These are phyloP conservation scores for Aristolochia contorta DNA, from an alignment of 164 flowering plant genomes.

Conservation along the genomic window DNA sequence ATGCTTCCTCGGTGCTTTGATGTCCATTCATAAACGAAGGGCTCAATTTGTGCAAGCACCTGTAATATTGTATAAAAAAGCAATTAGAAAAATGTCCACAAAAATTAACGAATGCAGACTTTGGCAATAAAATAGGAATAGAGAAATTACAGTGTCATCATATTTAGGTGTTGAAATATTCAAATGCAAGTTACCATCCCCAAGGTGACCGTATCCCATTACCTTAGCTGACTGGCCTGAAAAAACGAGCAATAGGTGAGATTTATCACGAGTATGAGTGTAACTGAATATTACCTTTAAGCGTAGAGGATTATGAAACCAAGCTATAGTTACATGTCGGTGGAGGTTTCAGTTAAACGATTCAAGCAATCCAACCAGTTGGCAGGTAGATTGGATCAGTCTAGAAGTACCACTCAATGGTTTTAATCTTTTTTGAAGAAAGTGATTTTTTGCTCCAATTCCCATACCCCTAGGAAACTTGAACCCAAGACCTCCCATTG, in stretches of 20 bases:
- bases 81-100: background rate
- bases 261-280: too few relatives aligned
- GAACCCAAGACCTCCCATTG: too few relatives aligned
- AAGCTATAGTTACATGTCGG: too few relatives aligned
- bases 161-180: conserved; percentile 70
- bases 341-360: too few relatives aligned
- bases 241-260: background rate
- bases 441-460: too few relatives aligned
- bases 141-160: conserved; percentile 56
- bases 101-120: background rate
- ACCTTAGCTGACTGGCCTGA: conserved; percentile 70
- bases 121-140: background rate
- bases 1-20: conserved; percentile 82
- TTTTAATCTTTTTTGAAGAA: too few relatives aligned
- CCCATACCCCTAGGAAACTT: too few relatives aligned
- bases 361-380: too few relatives aligned
- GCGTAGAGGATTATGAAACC: too few relatives aligned
- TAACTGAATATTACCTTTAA: too few relatives aligned
- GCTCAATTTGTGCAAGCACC: conserved; percentile 79
- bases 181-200: conserved; percentile 94
- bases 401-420: too few relatives aligned
- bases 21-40: conserved; percentile 98
- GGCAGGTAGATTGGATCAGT: too few relatives aligned
- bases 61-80: conserved; percentile 18
- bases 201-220: conserved; percentile 91